Evolutionary conservation across 768 basidiomycete genomes (phyloP).

Genomic region (Steccherinum ochraceum): DNA sequence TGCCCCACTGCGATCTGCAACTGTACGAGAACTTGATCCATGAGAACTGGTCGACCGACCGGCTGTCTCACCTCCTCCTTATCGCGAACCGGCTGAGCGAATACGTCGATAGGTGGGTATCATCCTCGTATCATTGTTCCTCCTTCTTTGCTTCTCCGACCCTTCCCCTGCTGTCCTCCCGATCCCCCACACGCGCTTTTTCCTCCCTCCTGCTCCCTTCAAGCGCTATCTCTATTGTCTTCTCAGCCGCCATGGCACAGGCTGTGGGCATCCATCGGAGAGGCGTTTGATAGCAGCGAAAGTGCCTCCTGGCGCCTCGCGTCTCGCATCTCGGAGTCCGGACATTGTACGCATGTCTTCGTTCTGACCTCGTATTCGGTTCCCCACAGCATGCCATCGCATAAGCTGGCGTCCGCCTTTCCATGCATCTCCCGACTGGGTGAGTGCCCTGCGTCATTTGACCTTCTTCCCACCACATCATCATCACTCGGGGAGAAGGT

Average conservation of each 20-base stretch:
- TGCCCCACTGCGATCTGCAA: conserved; percentile 74
- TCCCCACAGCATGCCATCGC: conserved; percentile 42
- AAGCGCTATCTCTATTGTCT: conserved; percentile 8
- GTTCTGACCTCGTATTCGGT: background rate
- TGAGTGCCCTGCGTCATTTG: conserved; percentile 26
- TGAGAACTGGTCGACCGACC: conserved; percentile 49
- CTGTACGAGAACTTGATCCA: conserved; percentile 63
- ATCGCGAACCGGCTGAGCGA: conserved; percentile 61
- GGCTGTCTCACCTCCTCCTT: conserved; percentile 44
- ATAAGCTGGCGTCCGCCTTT: conserved; percentile 41
- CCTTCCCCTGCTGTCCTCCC: conserved; percentile 4
- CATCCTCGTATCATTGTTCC: background rate
- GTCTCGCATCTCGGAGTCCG: too few relatives aligned
- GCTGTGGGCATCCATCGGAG: background rate
- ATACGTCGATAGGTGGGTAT: conserved; percentile 61
- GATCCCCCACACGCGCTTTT: conserved; percentile 1
- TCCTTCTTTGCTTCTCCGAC: background rate
- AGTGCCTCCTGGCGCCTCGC: too few relatives aligned
- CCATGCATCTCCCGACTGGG: conserved; percentile 52
- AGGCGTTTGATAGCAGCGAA: too few relatives aligned
- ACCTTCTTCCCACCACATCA: background rate
- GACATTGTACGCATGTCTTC: background rate
- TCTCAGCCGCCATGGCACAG: conserved; percentile 7
- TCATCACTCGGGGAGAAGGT: background rate
- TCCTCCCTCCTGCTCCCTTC: background rate